Evolutionary conservation across 2,329 filamentous ascomycete species (phyloP).

Genomic region (Samsoniella hepiali): DNA sequence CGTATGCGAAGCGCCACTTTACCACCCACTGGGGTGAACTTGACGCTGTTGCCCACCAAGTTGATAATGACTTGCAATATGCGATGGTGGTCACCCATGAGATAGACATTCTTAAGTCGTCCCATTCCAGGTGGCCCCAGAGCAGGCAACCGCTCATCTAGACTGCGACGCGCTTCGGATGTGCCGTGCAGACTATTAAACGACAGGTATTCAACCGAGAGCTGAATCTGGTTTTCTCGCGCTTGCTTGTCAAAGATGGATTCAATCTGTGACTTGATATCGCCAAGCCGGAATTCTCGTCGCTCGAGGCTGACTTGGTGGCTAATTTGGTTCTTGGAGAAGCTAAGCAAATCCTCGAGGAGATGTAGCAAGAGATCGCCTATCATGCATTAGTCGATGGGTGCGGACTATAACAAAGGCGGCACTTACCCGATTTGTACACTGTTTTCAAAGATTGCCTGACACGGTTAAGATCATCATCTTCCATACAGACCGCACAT

Average conservation of each 20-base stretch:
- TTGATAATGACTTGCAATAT: slow-evolving; percentile 92
- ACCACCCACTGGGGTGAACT: slow-evolving; percentile 79
- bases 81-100: slow-evolving; percentile 87
- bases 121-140: slow-evolving; percentile 41
- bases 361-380: slow-evolving; percentile 78
- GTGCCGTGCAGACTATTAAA: background rate
- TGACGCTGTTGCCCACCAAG: slow-evolving; percentile 84
- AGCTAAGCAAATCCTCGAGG: slow-evolving; percentile 83
- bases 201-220: slow-evolving; percentile 61
- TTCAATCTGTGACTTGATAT: slow-evolving; percentile 76
- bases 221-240: slow-evolving; percentile 70
- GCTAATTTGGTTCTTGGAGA: slow-evolving; percentile 93
- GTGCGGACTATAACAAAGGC: background rate
- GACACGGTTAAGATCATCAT: slow-evolving; percentile 72
- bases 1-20: slow-evolving; percentile 73
- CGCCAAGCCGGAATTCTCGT: slow-evolving; percentile 76
- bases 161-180: slow-evolving; percentile 1
- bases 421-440: slow-evolving; percentile 66
- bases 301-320: slow-evolving; percentile 79
- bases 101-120: slow-evolving; percentile 75
- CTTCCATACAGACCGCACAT: slow-evolving; percentile 89
- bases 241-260: slow-evolving; percentile 91
- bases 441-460: slow-evolving; percentile 83
- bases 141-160: slow-evolving; percentile 2
- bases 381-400: slow-evolving; percentile 18